Conservation (phyloP, 164 flowering plant genomes). For the Vitis riparia region DNA sequence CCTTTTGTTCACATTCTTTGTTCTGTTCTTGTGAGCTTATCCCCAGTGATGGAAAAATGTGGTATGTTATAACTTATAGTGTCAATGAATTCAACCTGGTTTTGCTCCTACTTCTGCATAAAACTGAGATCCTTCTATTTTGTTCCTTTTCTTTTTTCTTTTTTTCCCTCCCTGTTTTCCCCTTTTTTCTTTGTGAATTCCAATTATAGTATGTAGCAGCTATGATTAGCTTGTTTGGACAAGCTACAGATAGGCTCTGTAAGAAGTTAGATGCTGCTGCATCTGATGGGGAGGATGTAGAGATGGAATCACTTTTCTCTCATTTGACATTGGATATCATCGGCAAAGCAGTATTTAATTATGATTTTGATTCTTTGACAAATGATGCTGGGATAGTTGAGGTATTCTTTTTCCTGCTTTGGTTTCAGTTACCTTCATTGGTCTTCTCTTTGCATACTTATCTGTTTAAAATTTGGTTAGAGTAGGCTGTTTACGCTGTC, state of each 20-base stretch:
- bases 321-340: constrained; percentile 92
- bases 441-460: neutral
- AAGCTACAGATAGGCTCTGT: constrained; percentile 90
- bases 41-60: neutral
- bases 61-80: neutral
- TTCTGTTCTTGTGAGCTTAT: neutral
- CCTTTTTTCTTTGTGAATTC: neutral
- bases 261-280: constrained; percentile 82
- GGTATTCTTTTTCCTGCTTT: constrained; percentile 41
- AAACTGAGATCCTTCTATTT: neutral
- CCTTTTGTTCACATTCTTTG: neutral
- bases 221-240: constrained; percentile 81
- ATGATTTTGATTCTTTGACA: constrained; percentile 92
- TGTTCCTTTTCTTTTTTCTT: neutral
- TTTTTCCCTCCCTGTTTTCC: neutral
- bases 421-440: neutral
- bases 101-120: neutral
- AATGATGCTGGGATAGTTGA: constrained; percentile 92
- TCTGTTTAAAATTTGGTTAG: constrained; percentile 9
- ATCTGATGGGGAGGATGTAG: constrained; percentile 86
- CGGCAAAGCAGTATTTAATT: constrained; percentile 98
- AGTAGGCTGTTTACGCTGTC: constrained; percentile 92
- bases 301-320: constrained; percentile 98
- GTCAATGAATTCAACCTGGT: neutral
- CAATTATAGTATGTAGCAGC: constrained; percentile 79